Percentiles rank a stretch among this genome's conserved stretches.
These are phyloP conservation scores for Akanthomyces dipterigenus DNA, from an alignment of 2,329 filamentous ascomycete species.

Conservation along the genomic window DNA sequence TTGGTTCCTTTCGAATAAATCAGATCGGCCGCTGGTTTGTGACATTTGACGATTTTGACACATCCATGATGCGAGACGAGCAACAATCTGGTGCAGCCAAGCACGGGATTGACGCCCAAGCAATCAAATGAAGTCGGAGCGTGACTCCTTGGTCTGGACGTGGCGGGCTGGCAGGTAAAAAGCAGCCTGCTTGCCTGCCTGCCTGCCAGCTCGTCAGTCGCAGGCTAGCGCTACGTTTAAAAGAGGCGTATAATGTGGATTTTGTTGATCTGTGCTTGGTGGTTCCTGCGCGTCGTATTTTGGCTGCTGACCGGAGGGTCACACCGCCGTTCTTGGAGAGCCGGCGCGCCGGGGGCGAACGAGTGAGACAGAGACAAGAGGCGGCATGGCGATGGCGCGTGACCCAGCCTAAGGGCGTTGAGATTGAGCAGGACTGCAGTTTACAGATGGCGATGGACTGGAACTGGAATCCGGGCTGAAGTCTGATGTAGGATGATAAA, in stretches of 20 bases:
- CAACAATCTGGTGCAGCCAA: background rate
- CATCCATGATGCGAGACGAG: background rate
- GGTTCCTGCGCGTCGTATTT: background rate
- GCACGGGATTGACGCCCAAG: constrained; percentile 8
- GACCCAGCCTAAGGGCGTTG: background rate
- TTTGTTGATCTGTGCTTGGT: background rate
- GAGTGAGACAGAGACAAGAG: background rate
- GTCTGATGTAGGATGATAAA: background rate
- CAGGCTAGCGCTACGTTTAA: background rate
- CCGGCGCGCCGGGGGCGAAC: background rate
- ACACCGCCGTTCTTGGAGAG: constrained; percentile 3
- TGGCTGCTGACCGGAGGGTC: constrained; percentile 2
- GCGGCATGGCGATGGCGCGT: background rate
- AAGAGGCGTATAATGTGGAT: constrained; percentile 9
- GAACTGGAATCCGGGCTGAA: background rate
- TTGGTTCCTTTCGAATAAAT: background rate
- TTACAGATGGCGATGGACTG: background rate
- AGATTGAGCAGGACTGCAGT: background rate
- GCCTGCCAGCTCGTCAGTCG: too few relatives aligned
- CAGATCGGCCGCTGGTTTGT: background rate
- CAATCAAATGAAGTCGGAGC: constrained; percentile 3
- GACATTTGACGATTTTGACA: background rate
- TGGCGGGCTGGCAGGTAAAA: too few relatives aligned
- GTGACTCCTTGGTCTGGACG: background rate
- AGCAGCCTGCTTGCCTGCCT: too few relatives aligned